Evolutionary conservation across 345 rosid genomes (phyloP).

Genomic region (Sisymbrium irio): DNA sequence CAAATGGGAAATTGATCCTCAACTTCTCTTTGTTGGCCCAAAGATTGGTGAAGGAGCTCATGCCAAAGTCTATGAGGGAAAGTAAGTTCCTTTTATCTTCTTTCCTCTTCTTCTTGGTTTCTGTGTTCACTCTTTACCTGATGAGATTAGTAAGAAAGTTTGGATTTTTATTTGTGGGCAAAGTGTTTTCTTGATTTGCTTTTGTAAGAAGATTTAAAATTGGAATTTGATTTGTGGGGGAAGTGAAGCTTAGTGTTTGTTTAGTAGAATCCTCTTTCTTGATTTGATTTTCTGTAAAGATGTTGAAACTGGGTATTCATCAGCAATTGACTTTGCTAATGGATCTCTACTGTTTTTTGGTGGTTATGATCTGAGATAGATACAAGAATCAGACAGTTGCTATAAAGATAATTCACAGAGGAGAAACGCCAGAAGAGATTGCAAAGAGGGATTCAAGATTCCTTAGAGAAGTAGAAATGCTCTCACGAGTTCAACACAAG

Average conservation of each 20-base stretch:
- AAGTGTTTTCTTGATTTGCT: neutral
- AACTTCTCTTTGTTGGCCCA: conserved; percentile 90
- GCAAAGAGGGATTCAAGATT: conserved; percentile 77
- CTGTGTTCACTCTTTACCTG: neutral
- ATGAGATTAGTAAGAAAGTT: conserved; percentile 4
- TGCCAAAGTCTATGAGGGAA: conserved; percentile 97
- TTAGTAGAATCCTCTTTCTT: neutral
- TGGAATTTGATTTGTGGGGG: neutral
- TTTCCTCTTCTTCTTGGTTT: conserved; percentile 4
- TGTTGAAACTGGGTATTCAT: neutral
- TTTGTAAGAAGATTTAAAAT: neutral
- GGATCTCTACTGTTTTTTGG: conserved; percentile 1
- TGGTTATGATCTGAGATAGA: conserved; percentile 33
- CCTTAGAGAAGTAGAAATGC: conserved; percentile 87
- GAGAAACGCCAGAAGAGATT: conserved; percentile 81
- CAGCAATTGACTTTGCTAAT: neutral
- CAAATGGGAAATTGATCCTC: conserved; percentile 87
- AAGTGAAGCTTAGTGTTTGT: neutral
- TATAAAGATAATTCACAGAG: conserved; percentile 75
- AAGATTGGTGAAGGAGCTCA: conserved; percentile 98
- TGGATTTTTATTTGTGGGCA: conserved; percentile 16
- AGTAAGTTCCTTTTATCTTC: conserved; percentile 53
- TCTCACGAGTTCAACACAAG: conserved; percentile 88
- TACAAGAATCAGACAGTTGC: conserved; percentile 91
- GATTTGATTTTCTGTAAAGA: neutral